phyloP scores from a whole-genome alignment of 306 rosid genomes.

The Prunus dulcis region DNA sequence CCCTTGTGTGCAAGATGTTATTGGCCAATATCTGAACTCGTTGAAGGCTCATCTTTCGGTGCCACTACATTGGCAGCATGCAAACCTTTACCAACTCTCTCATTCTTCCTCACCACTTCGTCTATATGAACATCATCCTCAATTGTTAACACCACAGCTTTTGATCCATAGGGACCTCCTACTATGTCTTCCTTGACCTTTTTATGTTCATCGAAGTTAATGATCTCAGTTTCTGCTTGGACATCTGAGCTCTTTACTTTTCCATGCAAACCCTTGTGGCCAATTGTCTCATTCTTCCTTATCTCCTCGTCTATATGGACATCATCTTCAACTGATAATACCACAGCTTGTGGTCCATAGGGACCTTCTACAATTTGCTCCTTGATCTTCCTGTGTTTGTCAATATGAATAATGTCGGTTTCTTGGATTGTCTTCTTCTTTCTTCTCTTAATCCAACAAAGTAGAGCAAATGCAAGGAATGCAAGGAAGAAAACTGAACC shows the following conservation, averaged over 20 bases:
- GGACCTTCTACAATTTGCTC: slow-evolving; percentile 60
- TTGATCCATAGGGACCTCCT: slow-evolving; percentile 55
- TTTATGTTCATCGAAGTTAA: slow-evolving; percentile 56
- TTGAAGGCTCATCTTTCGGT: slow-evolving; percentile 3
- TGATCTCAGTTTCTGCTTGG: slow-evolving; percentile 31
- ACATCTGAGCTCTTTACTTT: slow-evolving; percentile 4
- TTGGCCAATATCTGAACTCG: slow-evolving; percentile 13
- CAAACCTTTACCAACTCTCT: slow-evolving; percentile 22
- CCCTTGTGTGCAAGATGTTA: slow-evolving; percentile 29
- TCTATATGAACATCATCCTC: slow-evolving; percentile 64
- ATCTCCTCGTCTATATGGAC: slow-evolving; percentile 48
- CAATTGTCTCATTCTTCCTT: slow-evolving; percentile 31
- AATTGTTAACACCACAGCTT: slow-evolving; percentile 35
- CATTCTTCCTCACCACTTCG: slow-evolving; percentile 39
- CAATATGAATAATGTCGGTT: slow-evolving; percentile 46
- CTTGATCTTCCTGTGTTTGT: slow-evolving; percentile 52
- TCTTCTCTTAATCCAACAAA: slow-evolving; percentile 45
- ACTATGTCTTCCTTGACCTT: slow-evolving; percentile 41
- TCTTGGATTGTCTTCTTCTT: slow-evolving; percentile 55
- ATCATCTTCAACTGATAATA: slow-evolving; percentile 63
- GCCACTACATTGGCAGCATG: slow-evolving; percentile 12
- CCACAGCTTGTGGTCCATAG: slow-evolving; percentile 38
- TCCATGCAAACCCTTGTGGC: slow-evolving; percentile 31
- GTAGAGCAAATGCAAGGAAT: slow-evolving; percentile 55
- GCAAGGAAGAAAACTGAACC: slow-evolving; percentile 57